Evolutionary conservation across 2,329 filamentous ascomycete genomes (phyloP).

Genomic region (Pestalotiopsis sp.): DNA sequence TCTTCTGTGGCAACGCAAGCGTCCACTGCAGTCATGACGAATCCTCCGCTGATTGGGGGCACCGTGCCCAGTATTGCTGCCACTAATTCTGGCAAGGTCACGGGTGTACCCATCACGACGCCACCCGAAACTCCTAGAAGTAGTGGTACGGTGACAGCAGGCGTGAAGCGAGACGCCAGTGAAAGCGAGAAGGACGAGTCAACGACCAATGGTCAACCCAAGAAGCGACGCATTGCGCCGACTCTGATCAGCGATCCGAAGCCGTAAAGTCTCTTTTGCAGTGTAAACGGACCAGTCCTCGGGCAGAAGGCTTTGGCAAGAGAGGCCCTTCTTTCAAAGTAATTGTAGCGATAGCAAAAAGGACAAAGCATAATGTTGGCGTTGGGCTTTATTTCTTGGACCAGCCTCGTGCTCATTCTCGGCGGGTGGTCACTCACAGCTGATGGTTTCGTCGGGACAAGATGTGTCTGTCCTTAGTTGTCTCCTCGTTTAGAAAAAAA

Average conservation of each 20-base stretch:
- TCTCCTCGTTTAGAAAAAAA: not conserved
- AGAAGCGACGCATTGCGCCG: slow-evolving; percentile 72
- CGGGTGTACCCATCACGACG: slow-evolving; percentile 76
- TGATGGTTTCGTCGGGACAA: not conserved
- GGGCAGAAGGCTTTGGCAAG: not conserved
- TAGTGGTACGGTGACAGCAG: slow-evolving; percentile 49
- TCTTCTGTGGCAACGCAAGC: slow-evolving; percentile 76
- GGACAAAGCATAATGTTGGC: not conserved
- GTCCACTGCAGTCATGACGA: slow-evolving; percentile 64
- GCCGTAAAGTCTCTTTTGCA: not conserved
- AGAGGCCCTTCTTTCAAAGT: not conserved
- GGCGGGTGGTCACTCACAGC: not conserved
- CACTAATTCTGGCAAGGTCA: slow-evolving; percentile 66
- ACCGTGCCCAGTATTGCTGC: slow-evolving; percentile 78
- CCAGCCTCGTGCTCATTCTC: not conserved
- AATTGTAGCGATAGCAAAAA: not conserved
- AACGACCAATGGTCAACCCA: slow-evolving; percentile 50
- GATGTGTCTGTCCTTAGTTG: not conserved
- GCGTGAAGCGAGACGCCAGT: slow-evolving; percentile 59
- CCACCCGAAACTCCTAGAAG: slow-evolving; percentile 85
- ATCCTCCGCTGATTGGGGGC: slow-evolving; percentile 77
- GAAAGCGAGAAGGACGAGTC: slow-evolving; percentile 57
- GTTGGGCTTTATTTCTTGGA: not conserved
- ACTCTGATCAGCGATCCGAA: slow-evolving; percentile 52
- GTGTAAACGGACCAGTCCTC: no score